Evolutionary conservation across 768 basidiomycete species (phyloP).

Genomic region (Mycena crocata): DNA sequence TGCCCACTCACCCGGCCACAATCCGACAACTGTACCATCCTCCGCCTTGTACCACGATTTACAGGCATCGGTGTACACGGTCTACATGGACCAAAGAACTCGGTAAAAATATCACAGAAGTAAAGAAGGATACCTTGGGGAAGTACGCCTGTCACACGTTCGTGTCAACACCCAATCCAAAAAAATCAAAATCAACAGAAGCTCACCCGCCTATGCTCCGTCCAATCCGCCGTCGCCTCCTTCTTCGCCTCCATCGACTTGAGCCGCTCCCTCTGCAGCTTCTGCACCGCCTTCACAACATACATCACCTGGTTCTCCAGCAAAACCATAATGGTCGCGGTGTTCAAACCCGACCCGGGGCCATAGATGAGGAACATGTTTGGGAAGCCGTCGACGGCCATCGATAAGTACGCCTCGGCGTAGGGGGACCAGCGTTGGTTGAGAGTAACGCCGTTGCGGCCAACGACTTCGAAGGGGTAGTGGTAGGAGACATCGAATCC

Average conservation of each 20-base stretch:
- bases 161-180: not conserved
- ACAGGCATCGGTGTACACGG: conserved; percentile 19
- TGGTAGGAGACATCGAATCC: conserved; percentile 25
- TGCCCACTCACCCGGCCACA: conserved; percentile 14
- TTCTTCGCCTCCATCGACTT: conserved; percentile 21
- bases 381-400: conserved; percentile 21
- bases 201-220: conserved; percentile 23
- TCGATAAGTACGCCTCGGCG: conserved; percentile 19
- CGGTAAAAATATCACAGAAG: not conserved
- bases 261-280: conserved; percentile 16
- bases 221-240: conserved; percentile 18
- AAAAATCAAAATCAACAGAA: not conserved
- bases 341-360: conserved; percentile 21
- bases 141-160: conserved; percentile 13
- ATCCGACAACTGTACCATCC: conserved; percentile 19
- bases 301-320: conserved; percentile 16
- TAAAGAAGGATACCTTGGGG: conserved; percentile 11
- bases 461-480: conserved; percentile 25
- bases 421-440: conserved; percentile 23
- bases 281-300: conserved; percentile 19
- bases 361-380: conserved; percentile 22
- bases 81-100: conserved; percentile 16
- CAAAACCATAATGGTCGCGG: conserved; percentile 13
- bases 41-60: conserved; percentile 27
- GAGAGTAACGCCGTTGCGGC: conserved; percentile 11